Conservation (phyloP, 164 flowering plant genomes). For the Vitis amurensis region DNA sequence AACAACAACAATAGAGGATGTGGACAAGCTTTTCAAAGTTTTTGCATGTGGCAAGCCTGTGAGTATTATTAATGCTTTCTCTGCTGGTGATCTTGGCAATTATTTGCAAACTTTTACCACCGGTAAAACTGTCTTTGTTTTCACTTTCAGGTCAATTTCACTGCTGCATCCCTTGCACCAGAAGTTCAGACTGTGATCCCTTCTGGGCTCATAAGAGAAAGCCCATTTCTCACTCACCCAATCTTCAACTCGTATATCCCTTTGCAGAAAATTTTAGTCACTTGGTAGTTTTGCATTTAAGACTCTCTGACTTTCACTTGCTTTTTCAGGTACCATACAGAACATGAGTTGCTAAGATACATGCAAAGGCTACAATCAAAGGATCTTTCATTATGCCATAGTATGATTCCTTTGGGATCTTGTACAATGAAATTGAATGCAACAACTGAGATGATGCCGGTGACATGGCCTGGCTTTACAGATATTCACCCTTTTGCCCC, state of each 20-base stretch:
- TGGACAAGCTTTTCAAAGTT: slow-evolving; percentile 79
- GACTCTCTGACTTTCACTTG: slow-evolving; percentile 16
- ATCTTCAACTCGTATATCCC: slow-evolving; percentile 77
- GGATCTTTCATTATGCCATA: slow-evolving; percentile 96
- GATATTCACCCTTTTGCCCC: slow-evolving; percentile 96
- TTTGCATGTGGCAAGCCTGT: slow-evolving; percentile 83
- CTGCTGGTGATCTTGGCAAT: neutral
- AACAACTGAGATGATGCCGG: slow-evolving; percentile 97
- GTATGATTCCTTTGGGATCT: slow-evolving; percentile 99
- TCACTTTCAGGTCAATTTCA: slow-evolving; percentile 68
- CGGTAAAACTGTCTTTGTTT: neutral
- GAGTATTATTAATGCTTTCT: slow-evolving; percentile 30
- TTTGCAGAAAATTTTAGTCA: neutral
- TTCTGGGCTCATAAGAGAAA: slow-evolving; percentile 65
- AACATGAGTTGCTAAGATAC: slow-evolving; percentile 95
- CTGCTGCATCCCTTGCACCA: slow-evolving; percentile 86
- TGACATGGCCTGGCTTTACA: slow-evolving; percentile 87
- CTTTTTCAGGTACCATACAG: slow-evolving; percentile 77
- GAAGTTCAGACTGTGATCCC: slow-evolving; percentile 76
- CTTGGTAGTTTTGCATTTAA: neutral
- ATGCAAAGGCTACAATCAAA: slow-evolving; percentile 71
- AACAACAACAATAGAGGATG: slow-evolving; percentile 91
- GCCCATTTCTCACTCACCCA: slow-evolving; percentile 79
- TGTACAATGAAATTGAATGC: slow-evolving; percentile 99
- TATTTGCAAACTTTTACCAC: neutral